These are phyloP conservation scores for Pseudopediastrum boryanum DNA, from an alignment of 139 green algal genomes.

Conservation along the genomic window DNA sequence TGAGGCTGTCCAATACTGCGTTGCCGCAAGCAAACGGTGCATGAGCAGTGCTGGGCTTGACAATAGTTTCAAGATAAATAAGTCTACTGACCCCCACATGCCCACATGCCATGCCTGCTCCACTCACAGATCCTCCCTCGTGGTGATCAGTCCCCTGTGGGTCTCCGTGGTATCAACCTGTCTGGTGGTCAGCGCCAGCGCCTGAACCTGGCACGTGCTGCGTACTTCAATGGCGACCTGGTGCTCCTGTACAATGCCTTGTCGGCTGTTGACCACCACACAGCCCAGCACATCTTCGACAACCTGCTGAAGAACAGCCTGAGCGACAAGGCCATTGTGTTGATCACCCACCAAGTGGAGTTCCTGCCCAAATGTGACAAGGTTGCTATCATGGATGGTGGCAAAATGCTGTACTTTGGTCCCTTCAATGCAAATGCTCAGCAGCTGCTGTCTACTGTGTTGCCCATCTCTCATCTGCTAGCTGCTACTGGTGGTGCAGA, in stretches of 20 bases:
- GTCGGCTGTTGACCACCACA: conserved; percentile 55
- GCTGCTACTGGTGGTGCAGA: conserved; percentile 46
- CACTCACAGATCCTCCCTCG: conserved; percentile 56
- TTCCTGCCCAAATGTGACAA: conserved; percentile 54
- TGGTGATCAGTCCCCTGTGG: conserved; percentile 38
- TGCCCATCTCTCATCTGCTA: conserved; percentile 50
- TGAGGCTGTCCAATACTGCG: no score
- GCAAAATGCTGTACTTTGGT: conserved; percentile 55
- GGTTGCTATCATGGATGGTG: conserved; percentile 53
- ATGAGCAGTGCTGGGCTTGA: no score
- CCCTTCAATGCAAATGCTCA: conserved; percentile 45
- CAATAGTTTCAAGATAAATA: no score
- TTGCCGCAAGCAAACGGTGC: no score
- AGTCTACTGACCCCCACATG: no score
- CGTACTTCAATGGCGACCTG: conserved; percentile 48
- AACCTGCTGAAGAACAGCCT: conserved; percentile 40
- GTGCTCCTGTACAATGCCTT: conserved; percentile 56
- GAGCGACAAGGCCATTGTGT: conserved; percentile 31
- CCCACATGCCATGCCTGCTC: conserved; percentile 48
- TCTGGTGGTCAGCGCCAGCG: conserved; percentile 53
- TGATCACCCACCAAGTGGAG: conserved; percentile 54
- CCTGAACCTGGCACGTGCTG: conserved; percentile 44
- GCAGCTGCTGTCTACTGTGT: conserved; percentile 44
- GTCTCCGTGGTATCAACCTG: conserved; percentile 56
- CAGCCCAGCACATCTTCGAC: conserved; percentile 51